A percentile compares a stretch with the other conserved stretches of the same genome.
Conservation (phyloP, 176 grass and related monocot genomes). For the Zoysia japonica region DNA sequence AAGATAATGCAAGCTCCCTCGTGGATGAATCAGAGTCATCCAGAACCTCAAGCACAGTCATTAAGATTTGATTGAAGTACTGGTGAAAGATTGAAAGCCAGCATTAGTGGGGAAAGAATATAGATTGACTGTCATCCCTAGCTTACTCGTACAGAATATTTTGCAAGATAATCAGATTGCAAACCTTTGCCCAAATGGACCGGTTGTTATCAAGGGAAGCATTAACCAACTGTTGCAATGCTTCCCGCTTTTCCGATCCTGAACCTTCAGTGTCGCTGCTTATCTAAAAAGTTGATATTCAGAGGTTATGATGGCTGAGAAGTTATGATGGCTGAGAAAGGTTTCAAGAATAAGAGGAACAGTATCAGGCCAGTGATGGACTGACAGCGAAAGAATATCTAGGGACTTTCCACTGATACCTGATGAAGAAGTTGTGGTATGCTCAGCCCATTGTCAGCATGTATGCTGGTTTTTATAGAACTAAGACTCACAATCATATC, state of each 20-base stretch:
- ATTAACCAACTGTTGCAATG: slow-evolving; percentile 88
- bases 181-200: slow-evolving; percentile 95
- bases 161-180: slow-evolving; percentile 28
- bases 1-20: slow-evolving; percentile 79
- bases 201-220: slow-evolving; percentile 64
- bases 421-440: slow-evolving; percentile 89
- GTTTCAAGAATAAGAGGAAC: slow-evolving; percentile 28
- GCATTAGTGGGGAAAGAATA: slow-evolving; percentile 42
- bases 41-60: slow-evolving; percentile 81
- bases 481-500: slow-evolving; percentile 50
- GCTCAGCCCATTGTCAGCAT: slow-evolving; percentile 63
- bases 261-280: slow-evolving; percentile 69
- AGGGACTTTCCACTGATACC: slow-evolving; percentile 46
- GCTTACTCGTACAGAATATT: slow-evolving; percentile 9
- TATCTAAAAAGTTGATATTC: slow-evolving; percentile 57
- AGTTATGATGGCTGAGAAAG: slow-evolving; percentile 13
- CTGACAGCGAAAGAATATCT: slow-evolving; percentile 10
- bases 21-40: slow-evolving; percentile 81
- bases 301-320: slow-evolving; percentile 15
- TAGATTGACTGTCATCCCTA: not conserved
- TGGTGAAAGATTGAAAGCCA: slow-evolving; percentile 44
- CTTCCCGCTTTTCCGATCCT: slow-evolving; percentile 63
- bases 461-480: slow-evolving; percentile 60
- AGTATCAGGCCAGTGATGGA: not conserved
- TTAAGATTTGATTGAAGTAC: slow-evolving; percentile 99